Percentiles rank a stretch among this genome's conserved stretches.
Evolutionary conservation across 2,329 filamentous ascomycete species (phyloP).

Genomic region (Drechslera avenae): DNA sequence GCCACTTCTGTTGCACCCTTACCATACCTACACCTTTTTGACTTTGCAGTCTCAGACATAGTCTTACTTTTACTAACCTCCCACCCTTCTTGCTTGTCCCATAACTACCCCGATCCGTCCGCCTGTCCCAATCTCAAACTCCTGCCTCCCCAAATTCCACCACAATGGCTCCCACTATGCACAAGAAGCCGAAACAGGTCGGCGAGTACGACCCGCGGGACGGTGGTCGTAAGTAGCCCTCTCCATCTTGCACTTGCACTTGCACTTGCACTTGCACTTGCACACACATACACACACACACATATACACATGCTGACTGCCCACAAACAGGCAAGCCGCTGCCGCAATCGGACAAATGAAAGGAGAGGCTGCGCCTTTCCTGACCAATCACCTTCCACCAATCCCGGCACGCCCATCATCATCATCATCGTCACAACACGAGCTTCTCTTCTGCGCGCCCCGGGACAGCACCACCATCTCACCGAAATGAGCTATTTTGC

Average conservation of each 20-base stretch:
- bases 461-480: not conserved
- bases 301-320: slow-evolving; percentile 5
- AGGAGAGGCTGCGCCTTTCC: slow-evolving; percentile 19
- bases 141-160: slow-evolving; percentile 9
- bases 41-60: slow-evolving; percentile 29
- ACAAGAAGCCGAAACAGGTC: slow-evolving; percentile 19
- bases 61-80: slow-evolving; percentile 28
- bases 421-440: no score
- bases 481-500: slow-evolving; percentile 4
- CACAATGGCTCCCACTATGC: slow-evolving; percentile 17
- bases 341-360: slow-evolving; percentile 22
- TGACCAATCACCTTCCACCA: slow-evolving; percentile 13
- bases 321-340: slow-evolving; percentile 24
- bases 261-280: no score
- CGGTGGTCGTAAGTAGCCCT: slow-evolving; percentile 27
- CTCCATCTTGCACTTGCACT: slow-evolving; percentile 1
- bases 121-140: slow-evolving; percentile 8
- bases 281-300: no score
- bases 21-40: slow-evolving; percentile 17
- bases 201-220: slow-evolving; percentile 17
- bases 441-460: no score
- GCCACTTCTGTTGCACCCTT: slow-evolving; percentile 26
- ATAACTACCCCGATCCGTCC: slow-evolving; percentile 17
- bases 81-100: slow-evolving; percentile 18
- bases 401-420: slow-evolving; percentile 23